These are phyloP conservation scores for Diaporthe ilicicola DNA, from an alignment of 2,329 filamentous ascomycete genomes.

Conservation along the genomic window DNA sequence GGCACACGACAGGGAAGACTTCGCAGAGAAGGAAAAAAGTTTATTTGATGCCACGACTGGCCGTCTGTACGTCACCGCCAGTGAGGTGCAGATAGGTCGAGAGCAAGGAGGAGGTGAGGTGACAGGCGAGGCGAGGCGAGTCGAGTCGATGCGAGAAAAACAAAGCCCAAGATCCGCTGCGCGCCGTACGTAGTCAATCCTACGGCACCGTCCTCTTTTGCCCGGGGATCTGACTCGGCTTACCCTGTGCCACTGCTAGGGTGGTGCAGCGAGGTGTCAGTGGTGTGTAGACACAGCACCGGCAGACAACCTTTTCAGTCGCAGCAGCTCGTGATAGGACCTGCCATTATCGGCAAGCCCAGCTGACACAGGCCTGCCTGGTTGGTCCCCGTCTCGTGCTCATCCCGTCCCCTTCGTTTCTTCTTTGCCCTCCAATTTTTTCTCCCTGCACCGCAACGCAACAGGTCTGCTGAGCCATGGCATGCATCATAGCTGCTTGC, in stretches of 20 bases:
- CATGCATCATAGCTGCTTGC: background rate
- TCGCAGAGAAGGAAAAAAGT: background rate
- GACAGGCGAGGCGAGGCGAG: background rate
- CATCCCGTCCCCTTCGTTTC: background rate
- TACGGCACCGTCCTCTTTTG: background rate
- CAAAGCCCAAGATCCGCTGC: background rate
- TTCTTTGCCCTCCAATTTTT: background rate
- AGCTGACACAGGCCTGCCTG: slow-evolving; percentile 24
- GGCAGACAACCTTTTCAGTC: background rate
- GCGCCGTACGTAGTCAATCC: background rate
- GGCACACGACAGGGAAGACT: background rate
- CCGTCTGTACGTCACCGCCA: slow-evolving; percentile 19
- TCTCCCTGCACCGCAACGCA: background rate
- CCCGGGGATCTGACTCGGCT: slow-evolving; percentile 25
- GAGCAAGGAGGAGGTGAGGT: background rate
- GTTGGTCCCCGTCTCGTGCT: slow-evolving; percentile 15
- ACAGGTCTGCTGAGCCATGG: background rate
- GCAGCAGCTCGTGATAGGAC: slow-evolving; percentile 32
- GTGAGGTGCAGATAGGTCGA: slow-evolving; percentile 15
- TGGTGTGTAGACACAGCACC: slow-evolving; percentile 12
- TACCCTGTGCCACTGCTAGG: slow-evolving; percentile 14
- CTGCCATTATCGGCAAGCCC: slow-evolving; percentile 19
- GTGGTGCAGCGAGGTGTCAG: slow-evolving; percentile 12
- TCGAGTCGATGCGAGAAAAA: slow-evolving; percentile 1
- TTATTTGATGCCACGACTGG: background rate